Percentiles rank a stretch among this genome's conserved stretches.
Evolutionary conservation across 2,329 filamentous ascomycete species (phyloP).

Genomic region (Cadophora sp.): DNA sequence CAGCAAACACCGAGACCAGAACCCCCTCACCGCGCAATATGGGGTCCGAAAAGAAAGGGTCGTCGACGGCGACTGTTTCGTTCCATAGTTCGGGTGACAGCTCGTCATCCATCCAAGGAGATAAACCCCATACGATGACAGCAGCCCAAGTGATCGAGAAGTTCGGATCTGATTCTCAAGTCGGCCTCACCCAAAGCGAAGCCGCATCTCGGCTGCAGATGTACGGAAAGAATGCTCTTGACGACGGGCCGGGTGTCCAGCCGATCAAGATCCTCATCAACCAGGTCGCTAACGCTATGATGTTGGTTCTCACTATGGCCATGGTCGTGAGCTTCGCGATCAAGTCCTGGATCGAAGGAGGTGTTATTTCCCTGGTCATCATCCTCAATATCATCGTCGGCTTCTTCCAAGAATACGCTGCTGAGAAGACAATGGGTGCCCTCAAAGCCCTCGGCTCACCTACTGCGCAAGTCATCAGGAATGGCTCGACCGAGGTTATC

Average conservation of each 20-base stretch:
- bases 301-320: conserved; percentile 57
- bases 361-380: conserved; percentile 65
- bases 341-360: conserved; percentile 65
- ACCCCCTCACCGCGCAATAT: neutral
- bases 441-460: conserved; percentile 43
- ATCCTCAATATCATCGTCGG: conserved; percentile 63
- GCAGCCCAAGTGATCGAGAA: conserved; percentile 8
- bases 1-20: neutral
- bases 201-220: neutral
- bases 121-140: conserved; percentile 4
- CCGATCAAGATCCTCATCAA: too few relatives aligned
- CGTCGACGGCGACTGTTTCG: neutral
- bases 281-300: too few relatives aligned
- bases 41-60: neutral
- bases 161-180: neutral
- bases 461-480: conserved; percentile 56
- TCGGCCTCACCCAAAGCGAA: neutral
- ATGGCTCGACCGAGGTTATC: conserved; percentile 56
- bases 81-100: conserved; percentile 1
- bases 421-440: conserved; percentile 61
- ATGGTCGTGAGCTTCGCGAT: conserved; percentile 65
- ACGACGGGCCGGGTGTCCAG: too few relatives aligned
- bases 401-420: conserved; percentile 60
- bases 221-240: conserved; percentile 8
- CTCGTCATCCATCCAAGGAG: neutral